Base-by-base conservation (phyloP, 2,329 filamentous ascomycete species). In the Scedosporium boydii region DNA sequence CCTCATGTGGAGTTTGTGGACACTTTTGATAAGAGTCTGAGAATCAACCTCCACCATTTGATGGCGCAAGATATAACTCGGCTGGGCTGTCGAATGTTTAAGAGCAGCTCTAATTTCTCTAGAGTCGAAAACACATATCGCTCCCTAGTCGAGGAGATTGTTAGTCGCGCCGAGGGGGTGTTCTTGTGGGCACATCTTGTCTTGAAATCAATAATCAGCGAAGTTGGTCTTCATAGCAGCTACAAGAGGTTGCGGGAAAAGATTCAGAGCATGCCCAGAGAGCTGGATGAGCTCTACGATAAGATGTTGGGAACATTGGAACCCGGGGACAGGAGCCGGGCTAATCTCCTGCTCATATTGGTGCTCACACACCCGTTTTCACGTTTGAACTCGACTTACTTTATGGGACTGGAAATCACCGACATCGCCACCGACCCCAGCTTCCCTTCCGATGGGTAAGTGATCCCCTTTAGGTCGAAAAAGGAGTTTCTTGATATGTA, bases 161-260 rank as follows among this genome's bases (percentile, higher is more conserved):
- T 51, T 3, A 1, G 38, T 0, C 27, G 21, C 1, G 63, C 63
- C 3, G 58, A 63, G 44, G 63, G 63, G 27, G 63, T 64, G 1
- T 61, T 64, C 23, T 53, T 64, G n/a, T 64, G 63, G 63, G 63
- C 60, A 10, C 6, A 48, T 3, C 27, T 64, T 12, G 63, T 60
- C 6, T 16, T 60, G 4, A 51, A 34, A 7, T 18, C 41, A 7
- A 6, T 59, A 9, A 27, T 59, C 6, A 16, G 3, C 2, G 58
- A 59, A 14, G 38, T 46, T 27, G 21, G 7, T 14, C 34, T 59
- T 1, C 3, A 27, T 9, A 59, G 58, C 41, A 21, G 29, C 14
- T n/a, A 14, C 21, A 6, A 23, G 16, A 18, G 58, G 41, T 46
- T 59, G 34, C 34, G 18, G 2, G 4, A 27, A 6, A 59, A 46